Conservation (phyloP, 2,329 filamentous ascomycete genomes). For the Lecanoromycetidae sp. region DNA sequence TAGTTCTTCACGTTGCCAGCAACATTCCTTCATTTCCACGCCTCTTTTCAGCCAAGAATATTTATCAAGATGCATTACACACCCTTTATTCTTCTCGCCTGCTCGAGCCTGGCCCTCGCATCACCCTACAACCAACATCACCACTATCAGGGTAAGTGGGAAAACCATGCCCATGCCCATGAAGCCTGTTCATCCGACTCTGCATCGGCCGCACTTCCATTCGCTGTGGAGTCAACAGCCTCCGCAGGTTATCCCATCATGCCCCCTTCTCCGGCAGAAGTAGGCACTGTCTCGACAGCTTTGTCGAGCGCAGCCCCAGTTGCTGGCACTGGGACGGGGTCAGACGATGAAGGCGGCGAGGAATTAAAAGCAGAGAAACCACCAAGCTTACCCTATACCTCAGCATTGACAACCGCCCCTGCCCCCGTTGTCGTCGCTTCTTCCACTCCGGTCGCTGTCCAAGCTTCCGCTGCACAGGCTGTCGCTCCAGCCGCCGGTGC, state of each 20-base stretch:
- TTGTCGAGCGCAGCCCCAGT: not conserved
- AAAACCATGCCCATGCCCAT: not conserved
- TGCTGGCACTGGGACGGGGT: not conserved
- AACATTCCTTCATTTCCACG: not conserved
- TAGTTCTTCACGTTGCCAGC: not conserved
- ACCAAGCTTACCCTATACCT: not conserved
- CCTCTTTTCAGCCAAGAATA: not conserved
- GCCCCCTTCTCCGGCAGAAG: no score
- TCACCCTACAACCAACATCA: not conserved
- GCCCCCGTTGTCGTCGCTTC: no score
- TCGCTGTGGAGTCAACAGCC: constrained; percentile 1
- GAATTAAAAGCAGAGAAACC: not conserved
- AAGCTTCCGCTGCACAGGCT: no score
- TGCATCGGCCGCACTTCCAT: not conserved
- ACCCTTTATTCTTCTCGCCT: not conserved
- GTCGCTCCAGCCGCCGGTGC: no score
- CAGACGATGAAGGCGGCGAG: not conserved
- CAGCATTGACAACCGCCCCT: not conserved
- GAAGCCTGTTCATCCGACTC: not conserved
- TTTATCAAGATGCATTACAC: not conserved
- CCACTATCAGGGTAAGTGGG: not conserved
- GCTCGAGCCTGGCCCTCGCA: not conserved
- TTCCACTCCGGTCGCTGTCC: no score
- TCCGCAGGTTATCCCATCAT: not conserved
- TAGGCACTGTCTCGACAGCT: not conserved